phyloP scores from a whole-genome alignment of 2,329 filamentous ascomycete species.

The Paraconiothyrium brasiliense region DNA sequence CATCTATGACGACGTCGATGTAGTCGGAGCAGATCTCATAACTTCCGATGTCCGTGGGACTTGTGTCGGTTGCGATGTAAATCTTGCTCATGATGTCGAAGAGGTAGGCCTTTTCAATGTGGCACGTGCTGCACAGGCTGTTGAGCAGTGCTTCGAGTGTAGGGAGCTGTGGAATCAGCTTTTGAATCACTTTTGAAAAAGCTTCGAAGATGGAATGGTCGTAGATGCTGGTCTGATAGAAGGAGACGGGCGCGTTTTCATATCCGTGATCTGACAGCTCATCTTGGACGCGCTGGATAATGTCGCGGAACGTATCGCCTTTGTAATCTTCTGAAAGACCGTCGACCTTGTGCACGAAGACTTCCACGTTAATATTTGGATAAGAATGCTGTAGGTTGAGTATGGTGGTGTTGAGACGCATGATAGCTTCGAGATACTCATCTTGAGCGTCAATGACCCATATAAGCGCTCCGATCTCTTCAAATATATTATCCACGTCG shows the following conservation, averaged over 20 bases:
- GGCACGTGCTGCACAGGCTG: conserved; percentile 89
- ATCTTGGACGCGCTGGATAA: conserved; percentile 94
- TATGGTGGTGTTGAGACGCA: conserved; percentile 86
- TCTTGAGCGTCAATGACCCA: conserved; percentile 99
- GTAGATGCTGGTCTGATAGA: conserved; percentile 97
- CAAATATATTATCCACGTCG: conserved; percentile 92
- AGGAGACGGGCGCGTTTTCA: conserved; percentile 92
- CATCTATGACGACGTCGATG: conserved; percentile 97
- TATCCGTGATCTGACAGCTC: conserved; percentile 93
- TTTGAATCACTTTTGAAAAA: conserved; percentile 98
- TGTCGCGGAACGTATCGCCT: conserved; percentile 94
- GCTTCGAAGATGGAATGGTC: conserved; percentile 99
- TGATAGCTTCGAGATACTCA: conserved; percentile 92
- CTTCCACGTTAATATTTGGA: conserved; percentile 94
- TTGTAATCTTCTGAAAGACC: conserved; percentile 97
- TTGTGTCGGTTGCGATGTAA: conserved; percentile 95
- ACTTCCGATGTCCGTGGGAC: conserved; percentile 90
- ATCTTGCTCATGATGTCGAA: conserved; percentile 99
- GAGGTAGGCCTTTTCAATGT: conserved; percentile 97
- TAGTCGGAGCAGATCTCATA: conserved; percentile 99
- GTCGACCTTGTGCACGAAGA: conserved; percentile 99
- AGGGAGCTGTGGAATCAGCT: conserved; percentile 90
- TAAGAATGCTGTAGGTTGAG: conserved; percentile 87
- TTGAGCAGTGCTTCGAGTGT: conserved; percentile 94
- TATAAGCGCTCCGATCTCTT: conserved; percentile 90